A percentile compares a stretch with the other conserved stretches of the same genome.
phyloP scores from a whole-genome alignment of 495 filamentous ascomycete genomes.

The Neurospora sp. region DNA sequence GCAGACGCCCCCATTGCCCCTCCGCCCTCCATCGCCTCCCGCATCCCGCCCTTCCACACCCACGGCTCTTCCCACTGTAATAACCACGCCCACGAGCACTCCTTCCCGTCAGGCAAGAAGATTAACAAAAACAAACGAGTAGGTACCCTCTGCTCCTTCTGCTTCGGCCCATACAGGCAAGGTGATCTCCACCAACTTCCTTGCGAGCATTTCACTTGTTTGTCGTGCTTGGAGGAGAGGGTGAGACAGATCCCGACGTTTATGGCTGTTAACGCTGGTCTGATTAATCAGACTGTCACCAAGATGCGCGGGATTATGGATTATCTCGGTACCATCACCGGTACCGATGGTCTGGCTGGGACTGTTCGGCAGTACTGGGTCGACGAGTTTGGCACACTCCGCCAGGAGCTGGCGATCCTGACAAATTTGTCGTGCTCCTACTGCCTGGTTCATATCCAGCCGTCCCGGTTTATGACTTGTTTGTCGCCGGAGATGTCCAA shows the following conservation, averaged over 20 bases:
- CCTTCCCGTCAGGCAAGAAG: neutral
- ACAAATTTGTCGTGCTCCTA: neutral
- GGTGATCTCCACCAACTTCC: constrained; percentile 9
- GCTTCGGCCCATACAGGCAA: neutral
- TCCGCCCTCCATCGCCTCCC: neutral
- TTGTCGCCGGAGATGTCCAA: neutral
- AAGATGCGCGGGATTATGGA: neutral
- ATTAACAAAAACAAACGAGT: neutral
- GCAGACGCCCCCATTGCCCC: neutral
- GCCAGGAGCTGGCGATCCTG: neutral
- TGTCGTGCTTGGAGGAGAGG: neutral
- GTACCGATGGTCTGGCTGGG: neutral
- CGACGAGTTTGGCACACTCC: neutral
- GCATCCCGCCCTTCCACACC: neutral
- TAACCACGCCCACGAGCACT: neutral
- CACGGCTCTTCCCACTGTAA: neutral
- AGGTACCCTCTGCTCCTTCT: neutral
- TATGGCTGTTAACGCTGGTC: neutral
- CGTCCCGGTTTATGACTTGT: constrained; percentile 3
- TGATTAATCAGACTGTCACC: neutral
- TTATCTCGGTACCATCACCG: neutral
- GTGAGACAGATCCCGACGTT: neutral
- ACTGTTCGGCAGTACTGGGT: neutral
- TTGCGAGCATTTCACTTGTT: constrained; percentile 8
- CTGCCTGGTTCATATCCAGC: constrained; percentile 1